These are phyloP conservation scores for Populus hybrid DNA, from an alignment of 441 rosid species.

Conservation along the genomic window DNA sequence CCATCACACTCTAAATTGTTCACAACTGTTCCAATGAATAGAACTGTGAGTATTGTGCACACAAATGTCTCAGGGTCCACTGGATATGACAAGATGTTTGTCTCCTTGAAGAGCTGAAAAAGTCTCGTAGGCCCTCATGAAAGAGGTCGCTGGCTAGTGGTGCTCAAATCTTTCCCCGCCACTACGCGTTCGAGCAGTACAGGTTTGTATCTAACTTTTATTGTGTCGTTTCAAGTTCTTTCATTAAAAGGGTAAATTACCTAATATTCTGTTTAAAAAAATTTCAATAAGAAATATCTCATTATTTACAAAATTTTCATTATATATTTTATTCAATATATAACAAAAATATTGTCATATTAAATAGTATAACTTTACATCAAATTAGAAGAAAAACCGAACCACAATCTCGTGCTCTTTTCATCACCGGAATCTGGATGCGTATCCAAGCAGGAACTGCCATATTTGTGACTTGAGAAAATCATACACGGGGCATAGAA, in stretches of 20 bases:
- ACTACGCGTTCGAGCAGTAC: background rate
- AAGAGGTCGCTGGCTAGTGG: background rate
- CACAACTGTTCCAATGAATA: too few species aligned
- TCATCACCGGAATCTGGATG: background rate
- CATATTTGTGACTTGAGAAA: background rate
- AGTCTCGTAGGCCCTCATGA: background rate
- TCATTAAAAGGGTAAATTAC: background rate
- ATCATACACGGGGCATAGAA: conserved; percentile 50
- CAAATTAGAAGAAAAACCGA: background rate
- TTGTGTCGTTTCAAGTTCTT: background rate
- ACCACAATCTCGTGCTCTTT: too few species aligned
- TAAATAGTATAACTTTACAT: background rate
- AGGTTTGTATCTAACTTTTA: too few species aligned
- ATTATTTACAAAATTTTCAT: too few species aligned
- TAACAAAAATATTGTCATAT: background rate
- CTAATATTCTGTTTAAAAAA: too few species aligned
- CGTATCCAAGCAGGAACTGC: conserved; percentile 14
- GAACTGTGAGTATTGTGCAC: background rate
- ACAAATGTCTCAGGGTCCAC: conserved; percentile 24
- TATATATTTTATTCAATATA: too few species aligned
- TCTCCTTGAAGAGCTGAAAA: conserved; percentile 25
- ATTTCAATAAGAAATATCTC: too few species aligned
- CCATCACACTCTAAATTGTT: background rate
- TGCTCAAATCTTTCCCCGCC: background rate
- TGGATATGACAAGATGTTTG: conserved; percentile 26